Conservation (phyloP, 306 rosid genomes). For the Vigna unguiculata region DNA sequence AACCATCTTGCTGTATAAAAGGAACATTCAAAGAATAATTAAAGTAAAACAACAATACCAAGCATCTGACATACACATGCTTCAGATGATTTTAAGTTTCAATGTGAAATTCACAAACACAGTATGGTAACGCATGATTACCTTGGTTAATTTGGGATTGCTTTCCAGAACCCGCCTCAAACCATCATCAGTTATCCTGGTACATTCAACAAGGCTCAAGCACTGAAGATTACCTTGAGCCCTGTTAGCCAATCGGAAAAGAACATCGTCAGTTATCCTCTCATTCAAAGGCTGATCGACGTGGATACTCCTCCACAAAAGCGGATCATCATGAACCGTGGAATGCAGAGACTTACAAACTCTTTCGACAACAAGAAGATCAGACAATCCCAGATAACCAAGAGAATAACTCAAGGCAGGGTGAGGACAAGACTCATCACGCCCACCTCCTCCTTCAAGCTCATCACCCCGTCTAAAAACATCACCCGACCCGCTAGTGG, state of each 20-base stretch:
- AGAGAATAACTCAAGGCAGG: slow-evolving; percentile 63
- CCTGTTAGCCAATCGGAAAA: slow-evolving; percentile 64
- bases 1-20: background rate
- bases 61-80: slow-evolving; percentile 3
- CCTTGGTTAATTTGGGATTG: slow-evolving; percentile 80
- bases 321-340: slow-evolving; percentile 65
- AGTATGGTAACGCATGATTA: slow-evolving; percentile 45
- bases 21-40: slow-evolving; percentile 6
- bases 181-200: slow-evolving; percentile 86
- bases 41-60: slow-evolving; percentile 25
- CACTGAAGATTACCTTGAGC: slow-evolving; percentile 81
- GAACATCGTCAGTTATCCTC: slow-evolving; percentile 83
- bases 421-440: slow-evolving; percentile 59
- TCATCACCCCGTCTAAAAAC: background rate
- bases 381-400: slow-evolving; percentile 66
- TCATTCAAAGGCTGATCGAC: slow-evolving; percentile 85
- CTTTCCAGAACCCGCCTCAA: slow-evolving; percentile 76
- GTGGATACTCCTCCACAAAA: slow-evolving; percentile 77
- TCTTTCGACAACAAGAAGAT: slow-evolving; percentile 71
- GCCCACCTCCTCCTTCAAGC: background rate
- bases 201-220: slow-evolving; percentile 85
- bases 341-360: slow-evolving; percentile 74
- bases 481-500: slow-evolving; percentile 40
- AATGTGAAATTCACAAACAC: slow-evolving; percentile 29
- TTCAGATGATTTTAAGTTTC: slow-evolving; percentile 7